Conservation (phyloP, 805 yeast species). For the Lachancea cidri region DNA sequence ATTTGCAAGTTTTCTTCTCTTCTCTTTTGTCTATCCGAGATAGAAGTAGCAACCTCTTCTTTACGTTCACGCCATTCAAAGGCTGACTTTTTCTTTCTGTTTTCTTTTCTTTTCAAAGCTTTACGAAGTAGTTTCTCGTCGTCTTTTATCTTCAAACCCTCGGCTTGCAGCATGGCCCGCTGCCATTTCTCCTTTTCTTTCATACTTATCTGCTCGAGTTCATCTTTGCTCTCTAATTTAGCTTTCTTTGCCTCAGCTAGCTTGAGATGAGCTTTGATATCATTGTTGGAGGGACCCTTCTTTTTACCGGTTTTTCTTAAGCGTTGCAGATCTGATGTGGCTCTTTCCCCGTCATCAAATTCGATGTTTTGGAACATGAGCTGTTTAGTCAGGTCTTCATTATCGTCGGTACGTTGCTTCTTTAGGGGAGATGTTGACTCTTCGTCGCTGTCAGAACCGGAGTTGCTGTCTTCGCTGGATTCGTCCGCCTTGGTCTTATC, state of each 20-base stretch:
- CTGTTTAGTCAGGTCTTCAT: constrained; percentile 33
- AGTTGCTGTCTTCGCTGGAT: constrained; percentile 29
- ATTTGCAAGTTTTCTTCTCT: constrained; percentile 87
- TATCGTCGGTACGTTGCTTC: constrained; percentile 34
- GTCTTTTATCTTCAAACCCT: constrained; percentile 83
- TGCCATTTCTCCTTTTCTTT: constrained; percentile 82
- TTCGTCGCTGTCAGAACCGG: constrained; percentile 29
- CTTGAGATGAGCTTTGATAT: constrained; percentile 74
- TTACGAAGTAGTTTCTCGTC: constrained; percentile 84
- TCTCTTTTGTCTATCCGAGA: constrained; percentile 72
- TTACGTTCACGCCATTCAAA: constrained; percentile 90
- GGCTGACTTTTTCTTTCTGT: constrained; percentile 79
- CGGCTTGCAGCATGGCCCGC: constrained; percentile 75
- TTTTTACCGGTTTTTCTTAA: constrained; percentile 44
- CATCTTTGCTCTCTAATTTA: constrained; percentile 55
- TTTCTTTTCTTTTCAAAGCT: constrained; percentile 78
- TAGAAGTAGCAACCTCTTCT: constrained; percentile 68
- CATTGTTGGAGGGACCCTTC: constrained; percentile 84
- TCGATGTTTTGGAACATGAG: constrained; percentile 77
- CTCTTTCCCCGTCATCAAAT: constrained; percentile 75
- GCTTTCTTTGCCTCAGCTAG: constrained; percentile 70
- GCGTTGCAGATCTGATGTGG: constrained; percentile 64
- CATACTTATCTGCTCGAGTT: constrained; percentile 49
- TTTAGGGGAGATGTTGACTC: constrained; percentile 17
- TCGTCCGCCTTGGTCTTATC: constrained; percentile 37